Base-by-base conservation (phyloP, 2,329 filamentous ascomycete genomes). In the Arthrinium phaeospermum region DNA sequence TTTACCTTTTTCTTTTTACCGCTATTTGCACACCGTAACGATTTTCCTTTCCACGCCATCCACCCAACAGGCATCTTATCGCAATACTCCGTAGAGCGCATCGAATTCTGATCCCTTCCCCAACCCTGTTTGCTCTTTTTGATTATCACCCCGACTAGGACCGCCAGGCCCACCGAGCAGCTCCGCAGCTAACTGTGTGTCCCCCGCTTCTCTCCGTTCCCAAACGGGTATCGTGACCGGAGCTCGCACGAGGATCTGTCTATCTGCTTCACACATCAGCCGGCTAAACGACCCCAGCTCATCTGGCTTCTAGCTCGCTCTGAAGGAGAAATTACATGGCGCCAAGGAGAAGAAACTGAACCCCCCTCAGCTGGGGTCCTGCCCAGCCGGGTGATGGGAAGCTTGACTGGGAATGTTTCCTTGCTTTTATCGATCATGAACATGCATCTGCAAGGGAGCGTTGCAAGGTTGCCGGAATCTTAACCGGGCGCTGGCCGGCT, bases 361-460 rank as follows among this genome's bases (percentile, higher is more conserved):
- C 30, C 57, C 57, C 53, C 57, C 57, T 64, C 57, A 41, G 34
- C 57, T 64, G 57, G 57, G 19, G 34, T 37, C 19, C 6, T 24
- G 57, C 57, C 57, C 57, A 64, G 57, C 57, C 57, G 57, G 57
- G 57, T 41, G 57, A 64, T 14, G 57, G 57, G 57, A 64, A 64
- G 57, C 57, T 64, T 64, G 57, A 64, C 57, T 64, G 10, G 19
- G 19, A 41, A 41, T 64, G 41, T 41, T 64, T 64, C 57, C 57
- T 24, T 64, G 57, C 34, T 64, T 61, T 61, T 41, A 22, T 64
- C 57, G 34, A 41, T 64, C 57, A 30, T 64, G 53, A 37, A n/a
- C 19, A n/a, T 13, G 30, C 53, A n/a, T 61, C 30, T 61, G 57
- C 57, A 64, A 64, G 57, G 34, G 22, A 14, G 57, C 57, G 13